Evolutionary conservation across 2,329 filamentous ascomycete genomes (phyloP).

Genomic region (Fusarium sp.): DNA sequence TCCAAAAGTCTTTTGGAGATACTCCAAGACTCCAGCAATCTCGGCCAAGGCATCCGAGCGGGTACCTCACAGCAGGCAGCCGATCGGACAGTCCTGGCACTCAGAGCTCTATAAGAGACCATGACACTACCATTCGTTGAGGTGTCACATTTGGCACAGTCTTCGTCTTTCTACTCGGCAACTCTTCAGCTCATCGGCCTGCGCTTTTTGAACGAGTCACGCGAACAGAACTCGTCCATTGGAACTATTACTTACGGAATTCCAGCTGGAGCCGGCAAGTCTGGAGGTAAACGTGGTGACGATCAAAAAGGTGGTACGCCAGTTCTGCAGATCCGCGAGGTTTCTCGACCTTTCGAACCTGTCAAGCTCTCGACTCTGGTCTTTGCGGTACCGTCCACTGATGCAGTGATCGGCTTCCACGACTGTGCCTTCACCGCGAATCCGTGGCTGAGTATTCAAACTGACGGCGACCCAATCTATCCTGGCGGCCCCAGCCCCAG

Average conservation of each 20-base stretch:
- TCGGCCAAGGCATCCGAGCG: conserved; percentile 37
- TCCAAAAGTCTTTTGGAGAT: conserved; percentile 21
- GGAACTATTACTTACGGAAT: conserved; percentile 54
- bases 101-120: conserved; percentile 34
- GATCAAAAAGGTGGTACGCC: conserved; percentile 40
- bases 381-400: conserved; percentile 73
- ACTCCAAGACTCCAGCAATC: conserved; percentile 24
- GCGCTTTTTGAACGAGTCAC: conserved; percentile 59
- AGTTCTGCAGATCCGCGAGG: conserved; percentile 59
- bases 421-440: conserved; percentile 72
- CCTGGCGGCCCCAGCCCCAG: conserved; percentile 27
- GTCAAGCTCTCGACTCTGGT: conserved; percentile 64
- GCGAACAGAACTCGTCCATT: conserved; percentile 49
- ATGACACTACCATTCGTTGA: conserved; percentile 63
- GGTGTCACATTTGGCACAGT: conserved; percentile 81
- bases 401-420: conserved; percentile 78
- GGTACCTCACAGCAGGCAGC: conserved; percentile 38
- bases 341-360: conserved; percentile 51
- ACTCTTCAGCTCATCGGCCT: conserved; percentile 83
- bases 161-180: conserved; percentile 85
- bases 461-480: conserved; percentile 36
- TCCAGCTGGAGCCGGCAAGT: conserved; percentile 26
- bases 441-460: conserved; percentile 57
- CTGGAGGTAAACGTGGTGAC: conserved; percentile 40
- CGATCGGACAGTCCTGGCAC: conserved; percentile 31